phyloP scores from a whole-genome alignment of 1,284 basidiomycete genomes.

The Ustilago trichophora region DNA sequence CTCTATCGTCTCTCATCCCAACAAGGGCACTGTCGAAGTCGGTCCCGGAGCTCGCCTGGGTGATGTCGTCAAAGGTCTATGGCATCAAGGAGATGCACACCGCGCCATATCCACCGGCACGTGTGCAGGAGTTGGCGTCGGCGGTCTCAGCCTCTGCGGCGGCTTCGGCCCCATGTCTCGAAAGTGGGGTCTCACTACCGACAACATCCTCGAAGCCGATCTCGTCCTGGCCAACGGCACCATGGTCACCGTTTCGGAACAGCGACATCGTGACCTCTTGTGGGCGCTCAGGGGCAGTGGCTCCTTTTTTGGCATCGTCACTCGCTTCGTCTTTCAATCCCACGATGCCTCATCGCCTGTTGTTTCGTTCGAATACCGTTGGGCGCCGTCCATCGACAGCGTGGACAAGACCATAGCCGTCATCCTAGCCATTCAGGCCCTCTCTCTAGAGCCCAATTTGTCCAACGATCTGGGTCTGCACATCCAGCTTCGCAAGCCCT shows the following conservation, averaged over 20 bases:
- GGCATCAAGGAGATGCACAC: slow-evolving; percentile 41
- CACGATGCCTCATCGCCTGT: slow-evolving; percentile 50
- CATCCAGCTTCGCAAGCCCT: slow-evolving; percentile 42
- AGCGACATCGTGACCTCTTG: slow-evolving; percentile 37
- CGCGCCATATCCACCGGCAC: slow-evolving; percentile 65
- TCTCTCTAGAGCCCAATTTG: slow-evolving; percentile 21
- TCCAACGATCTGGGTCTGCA: slow-evolving; percentile 51
- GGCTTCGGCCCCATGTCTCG: slow-evolving; percentile 62
- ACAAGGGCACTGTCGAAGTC: slow-evolving; percentile 48
- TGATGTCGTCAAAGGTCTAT: slow-evolving; percentile 65
- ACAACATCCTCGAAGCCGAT: slow-evolving; percentile 62
- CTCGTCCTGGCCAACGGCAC: slow-evolving; percentile 66
- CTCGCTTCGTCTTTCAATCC: slow-evolving; percentile 52
- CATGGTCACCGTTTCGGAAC: slow-evolving; percentile 46
- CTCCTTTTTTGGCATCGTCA: slow-evolving; percentile 65
- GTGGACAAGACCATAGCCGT: slow-evolving; percentile 20
- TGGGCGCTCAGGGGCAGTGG: slow-evolving; percentile 66
- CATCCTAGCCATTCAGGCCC: slow-evolving; percentile 47
- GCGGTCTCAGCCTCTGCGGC: slow-evolving; percentile 65
- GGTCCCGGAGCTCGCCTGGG: slow-evolving; percentile 65
- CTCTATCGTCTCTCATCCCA: slow-evolving; percentile 42
- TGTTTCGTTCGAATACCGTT: slow-evolving; percentile 49
- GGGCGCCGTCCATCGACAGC: slow-evolving; percentile 34
- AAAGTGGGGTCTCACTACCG: slow-evolving; percentile 64
- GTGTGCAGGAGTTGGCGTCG: slow-evolving; percentile 65